Evolutionary conservation across 257 asterid genomes (phyloP).

Genomic region (Solanum corneliomulleri): DNA sequence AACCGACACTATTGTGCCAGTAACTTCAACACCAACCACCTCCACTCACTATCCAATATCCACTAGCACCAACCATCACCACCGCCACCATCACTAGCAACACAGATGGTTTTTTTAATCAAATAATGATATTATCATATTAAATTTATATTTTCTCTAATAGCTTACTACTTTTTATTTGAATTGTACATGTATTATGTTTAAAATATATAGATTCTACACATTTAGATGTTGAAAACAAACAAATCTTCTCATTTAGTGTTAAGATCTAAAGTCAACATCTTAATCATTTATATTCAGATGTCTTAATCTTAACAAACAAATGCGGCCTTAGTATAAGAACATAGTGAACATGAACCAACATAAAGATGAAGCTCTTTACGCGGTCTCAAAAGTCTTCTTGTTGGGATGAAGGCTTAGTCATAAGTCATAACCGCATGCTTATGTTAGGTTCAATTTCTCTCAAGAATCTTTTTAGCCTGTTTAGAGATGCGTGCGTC

Average conservation of each 20-base stretch:
- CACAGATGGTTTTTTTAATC: background rate
- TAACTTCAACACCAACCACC: background rate
- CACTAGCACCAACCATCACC: background rate
- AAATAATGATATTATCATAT: background rate
- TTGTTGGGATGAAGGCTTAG: background rate
- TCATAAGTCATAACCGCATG: background rate
- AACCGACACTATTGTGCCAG: background rate
- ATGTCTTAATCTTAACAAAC: background rate
- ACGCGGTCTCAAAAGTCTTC: background rate
- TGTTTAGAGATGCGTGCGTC: background rate
- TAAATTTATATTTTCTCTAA: background rate
- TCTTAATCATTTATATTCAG: background rate
- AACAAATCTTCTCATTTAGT: background rate
- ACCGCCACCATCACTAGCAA: background rate
- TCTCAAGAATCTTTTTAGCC: background rate
- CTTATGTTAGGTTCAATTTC: background rate
- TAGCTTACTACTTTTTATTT: background rate
- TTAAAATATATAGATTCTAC: background rate
- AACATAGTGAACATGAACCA: background rate
- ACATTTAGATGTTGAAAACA: background rate
- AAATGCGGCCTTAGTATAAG: background rate
- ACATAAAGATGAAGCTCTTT: background rate
- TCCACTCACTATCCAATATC: background rate
- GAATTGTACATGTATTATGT: background rate
- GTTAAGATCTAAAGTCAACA: background rate